Base-by-base conservation (phyloP, 352 stramenopile genomes). In the Pythium rishiriense region DNA sequence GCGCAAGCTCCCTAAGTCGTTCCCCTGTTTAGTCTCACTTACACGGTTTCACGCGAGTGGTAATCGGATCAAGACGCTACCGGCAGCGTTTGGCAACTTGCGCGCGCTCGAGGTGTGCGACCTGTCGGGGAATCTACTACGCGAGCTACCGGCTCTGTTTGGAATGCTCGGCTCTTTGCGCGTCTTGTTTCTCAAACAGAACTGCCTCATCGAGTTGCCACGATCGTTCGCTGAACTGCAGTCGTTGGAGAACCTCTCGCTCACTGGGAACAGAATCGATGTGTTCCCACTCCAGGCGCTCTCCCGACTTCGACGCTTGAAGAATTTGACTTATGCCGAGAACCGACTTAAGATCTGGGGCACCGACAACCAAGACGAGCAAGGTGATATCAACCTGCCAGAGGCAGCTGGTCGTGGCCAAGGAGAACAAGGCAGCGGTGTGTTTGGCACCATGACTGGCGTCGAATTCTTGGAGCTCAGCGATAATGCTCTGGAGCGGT, bases 391-490 rank as follows among this genome's bases (percentile, higher is more conserved):
- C 3, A 63, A 67, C 26, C 0, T 64, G 66, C 22, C 58, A 62
- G 21, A 62, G 65, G 14, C 46, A 76, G 39, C 8, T 5, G 11
- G 35, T 15, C 9, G 12, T 14, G 35, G 4, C 35, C 35, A 4
- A 10, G 35, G 19, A 42, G 12, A 7, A 4, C 7, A 42, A 42
- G 35, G 35, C 35, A 55, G 26, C 29, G 70, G 75, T 10, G 19
- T 84, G 0, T 73, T 75, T 17, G 51, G 29, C 0, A 42, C 28
- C 11, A 68, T 84, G 28, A 24, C 39, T 0, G 43, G 42, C 4
- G 33, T 79, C 4, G 59, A 76, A 17, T 88, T 75, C 58, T 43
- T 87, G 9, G 77, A 87, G 58, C 75, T 88, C 9, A 76, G 70
- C 22, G 71, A 84, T 12, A 88, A 86, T 41, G 31, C 50, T 9